A percentile compares a stretch with the other conserved stretches of the same genome.
Evolutionary conservation across 2,329 filamentous ascomycete species (phyloP).

Genomic region (Arthrobotrys iridis): DNA sequence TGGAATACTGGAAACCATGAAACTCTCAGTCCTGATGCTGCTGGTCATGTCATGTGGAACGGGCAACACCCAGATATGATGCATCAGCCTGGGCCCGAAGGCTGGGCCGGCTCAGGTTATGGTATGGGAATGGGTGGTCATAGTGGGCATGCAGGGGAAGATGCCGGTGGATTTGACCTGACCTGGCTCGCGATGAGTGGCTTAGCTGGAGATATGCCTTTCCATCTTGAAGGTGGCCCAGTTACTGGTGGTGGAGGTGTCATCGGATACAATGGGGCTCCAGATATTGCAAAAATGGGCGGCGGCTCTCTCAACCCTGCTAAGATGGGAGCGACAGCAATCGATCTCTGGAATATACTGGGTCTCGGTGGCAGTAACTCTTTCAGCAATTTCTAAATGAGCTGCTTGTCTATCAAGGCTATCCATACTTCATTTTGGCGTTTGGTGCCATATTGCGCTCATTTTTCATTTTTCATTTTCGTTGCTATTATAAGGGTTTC

Average conservation of each 20-base stretch:
- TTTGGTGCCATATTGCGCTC: not conserved
- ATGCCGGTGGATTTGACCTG: slow-evolving; percentile 41
- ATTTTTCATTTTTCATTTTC: not conserved
- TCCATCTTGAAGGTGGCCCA: slow-evolving; percentile 39
- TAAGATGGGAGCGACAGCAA: slow-evolving; percentile 48
- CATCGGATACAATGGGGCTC: slow-evolving; percentile 39
- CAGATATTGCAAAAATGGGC: slow-evolving; percentile 42
- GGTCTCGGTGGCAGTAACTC: slow-evolving; percentile 36
- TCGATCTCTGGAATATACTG: slow-evolving; percentile 51
- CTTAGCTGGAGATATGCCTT: slow-evolving; percentile 50
- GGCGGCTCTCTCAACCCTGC: slow-evolving; percentile 30
- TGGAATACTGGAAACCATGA: slow-evolving; percentile 35
- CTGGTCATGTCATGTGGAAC: slow-evolving; percentile 47
- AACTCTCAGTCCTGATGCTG: slow-evolving; percentile 45
- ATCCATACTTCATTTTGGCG: not conserved
- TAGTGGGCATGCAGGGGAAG: slow-evolving; percentile 8
- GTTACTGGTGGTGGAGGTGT: slow-evolving; percentile 25
- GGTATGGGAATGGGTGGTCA: slow-evolving; percentile 25
- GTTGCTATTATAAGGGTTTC: not conserved
- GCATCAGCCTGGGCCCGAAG: slow-evolving; percentile 18
- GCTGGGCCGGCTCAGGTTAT: slow-evolving; percentile 30
- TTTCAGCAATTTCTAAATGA: not conserved
- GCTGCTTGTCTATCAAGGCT: not conserved
- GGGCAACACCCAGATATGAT: slow-evolving; percentile 46
- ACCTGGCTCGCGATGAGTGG: slow-evolving; percentile 52